phyloP scores from a whole-genome alignment of 176 grass and related monocot genomes.

The Eragrostis nindensis region DNA sequence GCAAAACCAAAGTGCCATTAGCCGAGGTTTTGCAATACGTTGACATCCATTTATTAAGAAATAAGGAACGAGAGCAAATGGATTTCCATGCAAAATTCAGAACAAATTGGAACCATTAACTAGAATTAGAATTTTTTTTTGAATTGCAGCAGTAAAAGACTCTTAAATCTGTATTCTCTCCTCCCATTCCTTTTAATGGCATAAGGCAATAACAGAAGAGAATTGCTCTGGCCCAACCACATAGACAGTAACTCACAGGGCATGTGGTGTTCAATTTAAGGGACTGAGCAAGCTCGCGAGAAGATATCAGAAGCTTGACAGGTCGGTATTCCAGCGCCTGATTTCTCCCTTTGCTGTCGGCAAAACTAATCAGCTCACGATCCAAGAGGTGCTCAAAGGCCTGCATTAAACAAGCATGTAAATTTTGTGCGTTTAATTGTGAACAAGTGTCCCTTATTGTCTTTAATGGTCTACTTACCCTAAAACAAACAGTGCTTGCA shows the following conservation, averaged over 20 bases:
- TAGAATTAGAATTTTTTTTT: too few species aligned
- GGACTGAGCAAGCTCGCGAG: slow-evolving; percentile 63
- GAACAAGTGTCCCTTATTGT: background rate
- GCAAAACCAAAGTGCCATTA: slow-evolving; percentile 18
- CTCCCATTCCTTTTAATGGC: too few species aligned
- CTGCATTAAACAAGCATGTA: slow-evolving; percentile 44
- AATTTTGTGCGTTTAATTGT: background rate
- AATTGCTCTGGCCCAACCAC: slow-evolving; percentile 18
- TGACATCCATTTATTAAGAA: background rate
- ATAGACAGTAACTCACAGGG: slow-evolving; percentile 64
- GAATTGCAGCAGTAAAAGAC: too few species aligned
- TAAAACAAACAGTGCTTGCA: slow-evolving; percentile 61
- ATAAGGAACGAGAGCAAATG: background rate
- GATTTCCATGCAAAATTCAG: too few species aligned
- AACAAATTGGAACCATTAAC: too few species aligned
- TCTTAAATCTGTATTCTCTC: too few species aligned
- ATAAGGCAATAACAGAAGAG: background rate
- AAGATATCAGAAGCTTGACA: slow-evolving; percentile 85
- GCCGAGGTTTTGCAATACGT: background rate
- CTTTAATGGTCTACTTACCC: slow-evolving; percentile 53
- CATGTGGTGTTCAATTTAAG: slow-evolving; percentile 77
- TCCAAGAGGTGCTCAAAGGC: slow-evolving; percentile 95
- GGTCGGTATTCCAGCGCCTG: slow-evolving; percentile 68
- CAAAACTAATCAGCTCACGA: slow-evolving; percentile 79
- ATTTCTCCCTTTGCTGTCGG: slow-evolving; percentile 70